phyloP scores from a whole-genome alignment of 129 eudicot genomes.

The Oenanthe sinensis region DNA sequence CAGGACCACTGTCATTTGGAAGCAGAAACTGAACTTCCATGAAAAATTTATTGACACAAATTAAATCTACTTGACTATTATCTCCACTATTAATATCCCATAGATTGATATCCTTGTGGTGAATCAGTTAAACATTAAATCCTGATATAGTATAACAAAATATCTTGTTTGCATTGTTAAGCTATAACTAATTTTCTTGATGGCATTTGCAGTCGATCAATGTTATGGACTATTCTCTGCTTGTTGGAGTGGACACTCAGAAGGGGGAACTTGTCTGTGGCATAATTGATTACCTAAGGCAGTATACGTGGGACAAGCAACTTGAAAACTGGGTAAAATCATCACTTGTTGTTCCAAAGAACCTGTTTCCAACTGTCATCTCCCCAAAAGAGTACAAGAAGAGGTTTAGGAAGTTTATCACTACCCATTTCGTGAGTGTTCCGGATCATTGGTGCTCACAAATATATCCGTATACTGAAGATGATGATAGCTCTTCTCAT shows the following conservation, averaged over 20 bases:
- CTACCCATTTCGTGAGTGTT: constrained; percentile 53
- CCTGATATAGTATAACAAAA: background rate
- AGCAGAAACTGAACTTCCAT: background rate
- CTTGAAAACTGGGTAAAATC: constrained; percentile 72
- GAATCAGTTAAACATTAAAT: background rate
- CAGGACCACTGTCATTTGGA: background rate
- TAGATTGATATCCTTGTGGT: background rate
- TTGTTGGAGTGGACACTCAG: constrained; percentile 69
- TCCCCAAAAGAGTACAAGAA: constrained; percentile 71
- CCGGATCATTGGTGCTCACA: constrained; percentile 73
- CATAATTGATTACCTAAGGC: constrained; percentile 68
- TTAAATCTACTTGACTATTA: background rate
- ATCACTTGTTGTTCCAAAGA: constrained; percentile 65
- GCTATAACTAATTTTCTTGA: background rate
- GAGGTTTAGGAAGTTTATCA: constrained; percentile 66
- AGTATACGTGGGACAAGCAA: constrained; percentile 85
- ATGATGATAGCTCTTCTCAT: constrained; percentile 11
- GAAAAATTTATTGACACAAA: background rate
- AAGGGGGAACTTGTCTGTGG: constrained; percentile 64
- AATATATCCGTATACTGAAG: constrained; percentile 29
- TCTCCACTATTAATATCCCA: background rate
- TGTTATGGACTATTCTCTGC: constrained; percentile 80
- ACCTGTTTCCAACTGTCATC: constrained; percentile 64
- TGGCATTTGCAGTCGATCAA: constrained; percentile 40
- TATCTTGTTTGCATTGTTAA: background rate